phyloP scores from a whole-genome alignment of 1,284 basidiomycete genomes.

The Xanthoconium separans region DNA sequence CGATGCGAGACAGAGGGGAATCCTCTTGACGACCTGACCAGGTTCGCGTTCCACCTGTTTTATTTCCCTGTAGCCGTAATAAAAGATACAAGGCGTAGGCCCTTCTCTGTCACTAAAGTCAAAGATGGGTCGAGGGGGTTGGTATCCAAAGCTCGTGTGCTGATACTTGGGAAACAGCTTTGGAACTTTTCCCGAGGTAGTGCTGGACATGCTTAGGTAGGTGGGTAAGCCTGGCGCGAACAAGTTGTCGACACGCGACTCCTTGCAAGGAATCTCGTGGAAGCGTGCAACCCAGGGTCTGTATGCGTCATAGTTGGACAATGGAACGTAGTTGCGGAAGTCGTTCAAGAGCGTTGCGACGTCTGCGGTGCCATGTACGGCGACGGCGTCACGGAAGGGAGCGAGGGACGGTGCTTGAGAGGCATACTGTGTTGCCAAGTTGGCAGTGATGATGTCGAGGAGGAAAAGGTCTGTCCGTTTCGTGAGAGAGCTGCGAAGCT shows the following conservation, averaged over 20 bases:
- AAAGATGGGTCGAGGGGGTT: constrained; percentile 1
- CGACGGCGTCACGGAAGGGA: constrained; percentile 2
- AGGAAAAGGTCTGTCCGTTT: constrained; percentile 2
- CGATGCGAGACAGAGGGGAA: constrained; percentile 13
- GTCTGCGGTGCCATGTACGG: neutral
- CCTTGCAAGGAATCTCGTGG: constrained; percentile 6
- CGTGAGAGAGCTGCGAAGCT: neutral
- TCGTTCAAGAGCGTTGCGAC: constrained; percentile 5
- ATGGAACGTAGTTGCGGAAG: constrained; percentile 10
- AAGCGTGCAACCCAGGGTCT: constrained; percentile 17
- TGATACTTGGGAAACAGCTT: constrained; percentile 4
- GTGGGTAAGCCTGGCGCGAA: constrained; percentile 21
- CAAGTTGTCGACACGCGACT: constrained; percentile 12
- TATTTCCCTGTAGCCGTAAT: constrained; percentile 10
- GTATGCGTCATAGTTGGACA: constrained; percentile 17
- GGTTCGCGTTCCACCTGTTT: constrained; percentile 9
- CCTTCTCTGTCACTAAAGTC: constrained; percentile 6
- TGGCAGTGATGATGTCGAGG: constrained; percentile 2
- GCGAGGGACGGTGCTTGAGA: constrained; percentile 1
- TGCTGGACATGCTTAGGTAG: constrained; percentile 16
- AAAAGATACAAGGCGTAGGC: constrained; percentile 10
- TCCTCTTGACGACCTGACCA: constrained; percentile 4
- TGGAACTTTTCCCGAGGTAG: constrained; percentile 17
- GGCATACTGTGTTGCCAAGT: constrained; percentile 7
- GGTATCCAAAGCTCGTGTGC: neutral